phyloP scores from a whole-genome alignment of 129 eudicot species.

The Rutidosis leptorrhynchoides region DNA sequence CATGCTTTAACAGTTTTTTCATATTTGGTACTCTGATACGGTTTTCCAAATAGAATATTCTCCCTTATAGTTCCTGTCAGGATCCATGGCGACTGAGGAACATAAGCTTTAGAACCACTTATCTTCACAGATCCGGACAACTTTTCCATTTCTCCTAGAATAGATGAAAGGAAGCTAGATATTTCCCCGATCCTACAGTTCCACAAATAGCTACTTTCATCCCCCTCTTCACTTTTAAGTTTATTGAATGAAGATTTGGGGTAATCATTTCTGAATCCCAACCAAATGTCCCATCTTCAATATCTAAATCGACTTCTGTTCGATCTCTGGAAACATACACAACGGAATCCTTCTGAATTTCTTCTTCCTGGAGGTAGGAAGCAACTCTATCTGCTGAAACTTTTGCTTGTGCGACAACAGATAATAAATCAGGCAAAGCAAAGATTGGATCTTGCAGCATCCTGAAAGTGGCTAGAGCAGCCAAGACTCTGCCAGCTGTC shows the following conservation, averaged over 20 bases:
- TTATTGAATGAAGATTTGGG: slow-evolving; percentile 54
- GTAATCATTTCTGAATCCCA: slow-evolving; percentile 58
- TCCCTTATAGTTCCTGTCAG: slow-evolving; percentile 74
- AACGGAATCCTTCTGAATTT: slow-evolving; percentile 56
- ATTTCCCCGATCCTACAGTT: slow-evolving; percentile 91
- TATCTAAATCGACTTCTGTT: slow-evolving; percentile 52
- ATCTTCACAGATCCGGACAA: slow-evolving; percentile 56
- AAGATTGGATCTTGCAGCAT: slow-evolving; percentile 97
- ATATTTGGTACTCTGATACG: slow-evolving; percentile 52
- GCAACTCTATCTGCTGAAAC: slow-evolving; percentile 91
- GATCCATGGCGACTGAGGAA: slow-evolving; percentile 93
- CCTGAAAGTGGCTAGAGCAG: slow-evolving; percentile 92
- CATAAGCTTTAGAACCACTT: slow-evolving; percentile 83
- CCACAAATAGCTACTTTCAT: slow-evolving; percentile 97
- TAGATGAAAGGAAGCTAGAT: slow-evolving; percentile 74
- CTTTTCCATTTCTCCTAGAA: slow-evolving; percentile 79
- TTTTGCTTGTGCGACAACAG: slow-evolving; percentile 78
- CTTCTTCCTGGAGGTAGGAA: slow-evolving; percentile 77
- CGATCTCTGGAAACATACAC: slow-evolving; percentile 42
- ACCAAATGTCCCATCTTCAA: slow-evolving; percentile 57
- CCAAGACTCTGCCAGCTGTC: slow-evolving; percentile 77
- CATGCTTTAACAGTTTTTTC: slow-evolving; percentile 70
- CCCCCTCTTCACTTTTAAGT: slow-evolving; percentile 56
- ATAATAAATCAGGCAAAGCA: slow-evolving; percentile 81
- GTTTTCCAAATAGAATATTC: slow-evolving; percentile 72